Evolutionary conservation across 2,329 filamentous ascomycete species (phyloP).

Genomic region (Sclerotiophoma versabilis): DNA sequence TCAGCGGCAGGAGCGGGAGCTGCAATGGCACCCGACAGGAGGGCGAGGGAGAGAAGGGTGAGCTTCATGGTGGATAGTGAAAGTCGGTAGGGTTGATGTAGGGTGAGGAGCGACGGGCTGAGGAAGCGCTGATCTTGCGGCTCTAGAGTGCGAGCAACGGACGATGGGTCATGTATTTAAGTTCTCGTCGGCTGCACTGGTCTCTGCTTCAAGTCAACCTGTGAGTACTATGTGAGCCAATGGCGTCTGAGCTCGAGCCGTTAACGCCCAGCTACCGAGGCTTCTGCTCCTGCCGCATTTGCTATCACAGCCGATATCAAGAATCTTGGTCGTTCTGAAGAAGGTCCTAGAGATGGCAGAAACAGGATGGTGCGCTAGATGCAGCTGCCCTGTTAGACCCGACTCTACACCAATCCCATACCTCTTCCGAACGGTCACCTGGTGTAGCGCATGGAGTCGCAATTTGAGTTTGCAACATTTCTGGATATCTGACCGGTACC

Average conservation of each 20-base stretch:
- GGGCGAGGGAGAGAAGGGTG: constrained; percentile 15
- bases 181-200: background rate
- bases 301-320: constrained; percentile 1
- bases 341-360: constrained; percentile 13
- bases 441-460: constrained; percentile 9
- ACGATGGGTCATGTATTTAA: constrained; percentile 7
- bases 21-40: constrained; percentile 15
- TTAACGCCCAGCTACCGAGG: background rate
- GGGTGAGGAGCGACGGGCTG: background rate
- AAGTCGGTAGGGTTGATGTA: background rate
- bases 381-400: background rate
- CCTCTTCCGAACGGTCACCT: background rate
- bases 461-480: background rate
- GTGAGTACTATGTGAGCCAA: background rate
- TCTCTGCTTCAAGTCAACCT: no score
- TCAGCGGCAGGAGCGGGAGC: constrained; percentile 14
- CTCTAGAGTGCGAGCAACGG: background rate
- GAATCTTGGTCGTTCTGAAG: background rate
- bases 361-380: constrained; percentile 6
- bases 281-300: constrained; percentile 12
- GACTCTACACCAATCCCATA: constrained; percentile 1
- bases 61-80: constrained; percentile 17
- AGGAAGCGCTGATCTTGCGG: background rate
- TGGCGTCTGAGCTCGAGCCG: background rate
- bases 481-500: background rate